phyloP scores from a whole-genome alignment of 305 asterid species.

The Rubia peregrina region DNA sequence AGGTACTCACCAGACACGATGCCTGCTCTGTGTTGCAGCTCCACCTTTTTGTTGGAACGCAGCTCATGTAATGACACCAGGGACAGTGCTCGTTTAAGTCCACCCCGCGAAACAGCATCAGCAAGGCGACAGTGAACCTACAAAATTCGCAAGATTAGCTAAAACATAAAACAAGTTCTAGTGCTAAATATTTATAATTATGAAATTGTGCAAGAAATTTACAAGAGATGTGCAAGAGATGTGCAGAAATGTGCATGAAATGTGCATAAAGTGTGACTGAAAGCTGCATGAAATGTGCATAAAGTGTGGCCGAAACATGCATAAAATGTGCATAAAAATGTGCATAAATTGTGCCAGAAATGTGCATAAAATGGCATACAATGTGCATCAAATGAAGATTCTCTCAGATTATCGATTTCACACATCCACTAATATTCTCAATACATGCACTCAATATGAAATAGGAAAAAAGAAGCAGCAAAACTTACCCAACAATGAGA shows the following conservation, averaged over 20 bases:
- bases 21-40: constrained; percentile 33
- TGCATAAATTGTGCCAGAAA: too few species aligned
- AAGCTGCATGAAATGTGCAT: not conserved
- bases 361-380: too few species aligned
- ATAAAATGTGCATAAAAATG: too few species aligned
- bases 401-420: not conserved
- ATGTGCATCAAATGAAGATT: not conserved
- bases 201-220: not conserved
- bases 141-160: not conserved
- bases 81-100: constrained; percentile 38
- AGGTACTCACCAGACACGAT: constrained; percentile 37
- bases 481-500: constrained; percentile 40
- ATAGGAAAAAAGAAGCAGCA: not conserved
- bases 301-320: not conserved
- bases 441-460: not conserved
- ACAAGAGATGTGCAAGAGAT: not conserved
- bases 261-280: not conserved
- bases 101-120: constrained; percentile 40
- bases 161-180: not conserved
- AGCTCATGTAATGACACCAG: constrained; percentile 49
- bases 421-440: not conserved
- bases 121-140: constrained; percentile 31
- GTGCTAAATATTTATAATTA: not conserved
- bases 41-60: constrained; percentile 41
- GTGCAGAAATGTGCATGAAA: not conserved